A percentile compares a stretch with the other conserved stretches of the same genome.
Evolutionary conservation across 768 basidiomycete genomes (phyloP).

Genomic region (Gyrodon lividus): DNA sequence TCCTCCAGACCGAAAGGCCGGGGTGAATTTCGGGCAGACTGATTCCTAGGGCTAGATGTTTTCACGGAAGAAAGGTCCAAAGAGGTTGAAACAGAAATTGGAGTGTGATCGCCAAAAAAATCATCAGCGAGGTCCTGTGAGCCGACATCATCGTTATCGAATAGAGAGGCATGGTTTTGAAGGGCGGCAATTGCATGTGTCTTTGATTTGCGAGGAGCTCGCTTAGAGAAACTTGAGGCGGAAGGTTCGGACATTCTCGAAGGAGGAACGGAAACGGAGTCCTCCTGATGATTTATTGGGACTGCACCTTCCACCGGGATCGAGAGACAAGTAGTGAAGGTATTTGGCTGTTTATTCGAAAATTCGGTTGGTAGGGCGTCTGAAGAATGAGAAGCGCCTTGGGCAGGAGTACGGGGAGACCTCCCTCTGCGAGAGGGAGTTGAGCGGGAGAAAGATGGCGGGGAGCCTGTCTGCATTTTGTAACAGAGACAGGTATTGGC

Average conservation of each 20-base stretch:
- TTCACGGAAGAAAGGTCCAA: constrained; percentile 74
- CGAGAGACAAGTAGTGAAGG: constrained; percentile 64
- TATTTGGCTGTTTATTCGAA: constrained; percentile 47
- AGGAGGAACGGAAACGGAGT: constrained; percentile 33
- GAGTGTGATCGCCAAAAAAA: constrained; percentile 48
- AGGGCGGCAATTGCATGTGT: constrained; percentile 81
- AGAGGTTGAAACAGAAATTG: constrained; percentile 59
- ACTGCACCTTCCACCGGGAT: constrained; percentile 76
- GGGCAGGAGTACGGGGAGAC: constrained; percentile 55
- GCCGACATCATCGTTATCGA: constrained; percentile 47
- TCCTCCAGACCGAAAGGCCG: constrained; percentile 87
- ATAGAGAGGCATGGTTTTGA: constrained; percentile 60
- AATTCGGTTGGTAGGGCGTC: constrained; percentile 49
- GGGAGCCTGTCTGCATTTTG: constrained; percentile 44
- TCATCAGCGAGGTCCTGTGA: constrained; percentile 44
- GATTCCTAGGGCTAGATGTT: constrained; percentile 53
- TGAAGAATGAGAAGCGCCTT: constrained; percentile 41
- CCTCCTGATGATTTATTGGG: constrained; percentile 55
- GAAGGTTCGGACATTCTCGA: constrained; percentile 35
- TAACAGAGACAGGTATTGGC: constrained; percentile 4
- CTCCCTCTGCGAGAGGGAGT: constrained; percentile 62
- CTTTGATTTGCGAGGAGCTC: constrained; percentile 89
- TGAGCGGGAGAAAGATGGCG: constrained; percentile 51
- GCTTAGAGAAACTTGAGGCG: constrained; percentile 47
- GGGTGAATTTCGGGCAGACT: constrained; percentile 36